Base-by-base conservation (phyloP, 2,329 filamentous ascomycete genomes). In the Alternaria novae-zelandiae region DNA sequence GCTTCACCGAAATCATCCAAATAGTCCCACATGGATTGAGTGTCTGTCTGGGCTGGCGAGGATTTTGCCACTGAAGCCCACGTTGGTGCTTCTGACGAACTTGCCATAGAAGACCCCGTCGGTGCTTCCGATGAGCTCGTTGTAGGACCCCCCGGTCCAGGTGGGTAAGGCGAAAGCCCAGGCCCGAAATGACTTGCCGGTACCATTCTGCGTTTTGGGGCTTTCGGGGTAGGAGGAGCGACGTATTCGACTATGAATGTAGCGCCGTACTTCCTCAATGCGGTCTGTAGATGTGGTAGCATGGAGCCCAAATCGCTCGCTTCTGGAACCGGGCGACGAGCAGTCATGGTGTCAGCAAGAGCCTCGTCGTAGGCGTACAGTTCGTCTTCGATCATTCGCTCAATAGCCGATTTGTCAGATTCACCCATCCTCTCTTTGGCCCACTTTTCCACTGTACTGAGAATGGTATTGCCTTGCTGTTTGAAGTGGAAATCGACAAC, bases 401-500 rank as follows among this genome's bases (percentile, higher is more conserved):
- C 28, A 23, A 2, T 6, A 13, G n/a, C 46, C 28, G 26, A 20
- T 26, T 15, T 15, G 10, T 7, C 26, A 12, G 21, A 4, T 8
- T 20, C 25, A 23, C 2, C 6, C 17, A 20, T 10, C 43, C 61
- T 53, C 28, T 30, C 45, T 23, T 65, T 61, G 25, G 61, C 60
- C 72, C 75, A 76, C n/a, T 66, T 46, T 13, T 64, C 59, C 8
- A 70, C 69, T 7, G 63, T 73, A 17, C 68, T n/a, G 6, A 77
- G 53, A 7, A 78, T 76, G 7, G 66, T 56, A 20, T 71, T 64
- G 41, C 62, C 66, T 10, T 73, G 74, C 25, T 61, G 51, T n/a
- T 61, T 65, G 62, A 77, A 78, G 55, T 78, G 75, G 25, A 65
- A 56, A 5, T 64, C 41, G 9, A 71, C 53, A 9, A 78, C 66